Evolutionary conservation across 257 asterid species (phyloP), one percentile per base, ranked within the genome.

Genomic region (Ehretia macrophylla): DNA sequence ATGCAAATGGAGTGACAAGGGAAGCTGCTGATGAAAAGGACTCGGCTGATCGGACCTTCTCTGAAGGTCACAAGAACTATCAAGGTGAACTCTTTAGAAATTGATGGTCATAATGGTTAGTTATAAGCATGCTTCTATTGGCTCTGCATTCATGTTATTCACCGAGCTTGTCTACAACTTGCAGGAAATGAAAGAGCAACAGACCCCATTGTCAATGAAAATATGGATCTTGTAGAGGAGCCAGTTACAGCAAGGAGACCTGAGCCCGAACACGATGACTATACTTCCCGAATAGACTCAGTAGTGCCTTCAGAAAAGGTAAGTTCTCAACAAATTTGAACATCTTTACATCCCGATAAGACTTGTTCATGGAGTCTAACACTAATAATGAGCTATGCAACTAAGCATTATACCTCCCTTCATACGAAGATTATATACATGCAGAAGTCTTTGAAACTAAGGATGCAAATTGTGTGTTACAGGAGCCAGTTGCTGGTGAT

Each of bases 401-500:
- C n/a, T n/a, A n/a, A n/a, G n/a, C n/a, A n/a, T n/a, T n/a, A n/a
- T n/a, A n/a, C n/a, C n/a, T n/a, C n/a, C n/a, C n/a, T n/a, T n/a
- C n/a, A n/a, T n/a, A n/a, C n/a, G n/a, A n/a, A n/a, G n/a, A n/a
- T n/a, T n/a, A n/a, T n/a, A n/a, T n/a, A n/a, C n/a, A n/a, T n/a
- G n/a, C n/a, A n/a, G n/a, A n/a, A n/a, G n/a, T n/a, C n/a, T n/a
- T n/a, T n/a, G n/a, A n/a, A n/a, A n/a, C n/a, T n/a, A n/a, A n/a
- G n/a, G n/a, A n/a, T n/a, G n/a, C n/a, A 20, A 48, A 10, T 48
- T 9, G 17, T 49, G 37, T 59, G 22, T 19, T 42, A 52, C 65
- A 79, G 90, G 75, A 56, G 10, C 4, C 47, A 2, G 8, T 14
- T 39, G 32, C 4, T 38, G 20, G 62, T 6, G 86, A 79, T 17